phyloP scores from a whole-genome alignment of 2,329 filamentous ascomycete species.

The Paraconiothyrium brasiliense region DNA sequence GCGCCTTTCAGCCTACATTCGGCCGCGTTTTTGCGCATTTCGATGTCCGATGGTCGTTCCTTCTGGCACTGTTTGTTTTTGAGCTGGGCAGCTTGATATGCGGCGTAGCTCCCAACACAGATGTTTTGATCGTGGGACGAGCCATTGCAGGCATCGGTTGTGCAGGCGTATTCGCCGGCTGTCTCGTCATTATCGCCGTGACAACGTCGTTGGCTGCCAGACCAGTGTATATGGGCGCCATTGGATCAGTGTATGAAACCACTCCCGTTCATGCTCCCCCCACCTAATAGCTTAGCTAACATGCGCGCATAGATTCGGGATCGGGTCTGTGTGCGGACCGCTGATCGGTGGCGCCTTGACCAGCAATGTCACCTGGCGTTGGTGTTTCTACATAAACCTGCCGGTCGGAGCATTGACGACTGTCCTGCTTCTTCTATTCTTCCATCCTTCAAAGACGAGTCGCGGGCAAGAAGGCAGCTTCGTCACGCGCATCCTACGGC shows the following conservation, averaged over 20 bases:
- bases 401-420: slow-evolving; percentile 55
- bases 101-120: slow-evolving; percentile 48
- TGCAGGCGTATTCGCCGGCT: slow-evolving; percentile 45
- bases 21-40: slow-evolving; percentile 59
- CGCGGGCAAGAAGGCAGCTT: slow-evolving; percentile 8
- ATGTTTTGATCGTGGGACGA: slow-evolving; percentile 49
- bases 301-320: slow-evolving; percentile 48
- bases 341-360: slow-evolving; percentile 55
- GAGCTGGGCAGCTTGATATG: slow-evolving; percentile 65
- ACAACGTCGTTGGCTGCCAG: background rate
- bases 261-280: background rate
- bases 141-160: slow-evolving; percentile 50
- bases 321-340: slow-evolving; percentile 52
- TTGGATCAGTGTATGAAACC: background rate
- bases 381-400: slow-evolving; percentile 53
- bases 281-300: background rate
- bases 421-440: slow-evolving; percentile 53
- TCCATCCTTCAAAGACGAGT: slow-evolving; percentile 28
- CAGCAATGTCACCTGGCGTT: slow-evolving; percentile 49
- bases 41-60: slow-evolving; percentile 47
- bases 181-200: slow-evolving; percentile 48
- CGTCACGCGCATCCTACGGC: slow-evolving; percentile 50
- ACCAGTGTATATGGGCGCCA: background rate
- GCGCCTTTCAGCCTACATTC: slow-evolving; percentile 53
- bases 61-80: slow-evolving; percentile 54